Base-by-base conservation (phyloP, 2,329 filamentous ascomycete genomes). In the Bimuria novae-zelandiae region DNA sequence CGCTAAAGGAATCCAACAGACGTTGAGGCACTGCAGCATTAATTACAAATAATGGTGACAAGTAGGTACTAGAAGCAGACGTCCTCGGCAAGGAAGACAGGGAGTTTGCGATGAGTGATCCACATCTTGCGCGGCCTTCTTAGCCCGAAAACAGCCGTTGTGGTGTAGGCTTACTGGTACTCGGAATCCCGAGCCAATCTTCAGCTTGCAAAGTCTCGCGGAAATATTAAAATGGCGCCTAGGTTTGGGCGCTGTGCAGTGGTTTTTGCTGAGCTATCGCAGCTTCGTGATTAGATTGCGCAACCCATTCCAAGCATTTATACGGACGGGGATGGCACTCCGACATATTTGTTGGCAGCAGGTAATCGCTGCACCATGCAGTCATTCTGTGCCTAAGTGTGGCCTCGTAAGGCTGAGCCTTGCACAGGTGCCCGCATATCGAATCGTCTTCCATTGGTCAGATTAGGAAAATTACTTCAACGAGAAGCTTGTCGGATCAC, bases 101-200 rank as follows among this genome's bases (percentile, higher is more conserved):
- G 19, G 22, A 29, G 10, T 27, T 21, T 19, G 21, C 33, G 22
- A 47, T 37, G 33, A 47, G 44, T 47, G 44, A 47, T 47, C 44
- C 21, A 22, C 19, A 47, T 37, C 17, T 30, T 21, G 23, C n/a
- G 4, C 16, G 32, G 1, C n/a, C 33, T 22, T 16, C 29, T 23
- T 2, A 25, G 19, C 14, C 21, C 30, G 14, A 16, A 19, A 3
- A 19, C 33, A 14, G 33, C 4, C 17, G 10, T n/a, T n/a, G n/a
- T 21, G 7, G 1, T 47, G 4, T 3, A 39, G 29, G 19, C 1
- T 5, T 29, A 21, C 7, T 5, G 8, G 22, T 27, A 21, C 16
- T n/a, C 44, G 33, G 44, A 47, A 22, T 29, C 22, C 32, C 44
- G 33, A 33, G n/a, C 19, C 10, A 7, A 12, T 19, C 12, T n/a